These are phyloP conservation scores for Pseudozyma tsukubaensis DNA, from an alignment of 1,284 basidiomycete genomes.

Conservation along the genomic window DNA sequence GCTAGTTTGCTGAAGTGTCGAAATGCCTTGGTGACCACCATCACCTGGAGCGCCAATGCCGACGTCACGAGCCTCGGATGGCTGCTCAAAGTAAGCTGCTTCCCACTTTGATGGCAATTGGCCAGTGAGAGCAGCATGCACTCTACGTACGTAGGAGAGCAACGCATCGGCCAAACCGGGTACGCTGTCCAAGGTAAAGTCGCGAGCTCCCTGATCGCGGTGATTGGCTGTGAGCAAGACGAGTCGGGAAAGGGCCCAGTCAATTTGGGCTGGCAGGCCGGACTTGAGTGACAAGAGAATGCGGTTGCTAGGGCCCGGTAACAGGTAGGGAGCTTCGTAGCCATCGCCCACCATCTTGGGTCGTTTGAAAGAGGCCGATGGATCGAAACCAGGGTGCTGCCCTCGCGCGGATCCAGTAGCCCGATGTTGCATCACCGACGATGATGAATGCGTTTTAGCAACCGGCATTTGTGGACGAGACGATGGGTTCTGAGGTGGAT, in stretches of 20 bases:
- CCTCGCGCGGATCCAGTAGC: slow-evolving; percentile 4
- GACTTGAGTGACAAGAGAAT: slow-evolving; percentile 62
- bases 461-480: slow-evolving; percentile 10
- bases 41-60: slow-evolving; percentile 57
- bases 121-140: slow-evolving; percentile 51
- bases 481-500: slow-evolving; percentile 14
- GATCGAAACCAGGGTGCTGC: slow-evolving; percentile 9
- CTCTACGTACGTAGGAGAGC: slow-evolving; percentile 48
- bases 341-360: slow-evolving; percentile 36
- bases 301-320: slow-evolving; percentile 60
- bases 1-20: slow-evolving; percentile 5
- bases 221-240: slow-evolving; percentile 37
- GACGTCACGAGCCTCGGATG: slow-evolving; percentile 38
- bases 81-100: slow-evolving; percentile 49
- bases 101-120: slow-evolving; percentile 50
- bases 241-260: slow-evolving; percentile 63
- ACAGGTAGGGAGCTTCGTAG: slow-evolving; percentile 49
- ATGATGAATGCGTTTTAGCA: slow-evolving; percentile 13
- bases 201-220: slow-evolving; percentile 30
- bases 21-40: slow-evolving; percentile 28
- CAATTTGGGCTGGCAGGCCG: slow-evolving; percentile 62
- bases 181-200: slow-evolving; percentile 47
- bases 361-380: slow-evolving; percentile 29
- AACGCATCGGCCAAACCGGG: slow-evolving; percentile 60
- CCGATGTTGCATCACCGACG: slow-evolving; percentile 27